Base-by-base conservation (phyloP, 352 stramenopile species). In the Elongisporangium undulatum region DNA sequence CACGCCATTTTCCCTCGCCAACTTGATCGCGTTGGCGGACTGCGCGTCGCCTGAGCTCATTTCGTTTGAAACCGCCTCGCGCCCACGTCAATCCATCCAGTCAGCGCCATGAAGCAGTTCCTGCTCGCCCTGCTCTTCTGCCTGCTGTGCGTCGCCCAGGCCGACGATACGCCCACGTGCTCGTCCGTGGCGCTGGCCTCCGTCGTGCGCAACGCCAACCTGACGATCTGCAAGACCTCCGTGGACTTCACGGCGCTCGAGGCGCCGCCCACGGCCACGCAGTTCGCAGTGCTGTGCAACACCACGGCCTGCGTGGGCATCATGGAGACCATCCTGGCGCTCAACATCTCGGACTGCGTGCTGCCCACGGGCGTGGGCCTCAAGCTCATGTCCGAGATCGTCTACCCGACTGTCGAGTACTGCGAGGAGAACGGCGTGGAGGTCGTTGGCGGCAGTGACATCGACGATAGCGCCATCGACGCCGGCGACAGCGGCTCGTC, bases 331-430 rank as follows among this genome's bases (percentile, higher is more conserved):
- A 77, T 81, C 60, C 61, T 81, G 12, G 64, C 39, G 23, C 53
- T 78, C 54, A 34, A 76, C 54, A 67, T 60, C 34, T 57, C 61
- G 4, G 72, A 81, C 62, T 81, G 72, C 56, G 74, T 67, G 29
- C 62, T 81, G 48, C 57, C 67, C 0, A 55, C 64, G 19, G 71
- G 70, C 51, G 62, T 66, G 54, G 69, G 68, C 22, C 51, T 81
- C 17, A 66, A 67, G 49, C 64, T 81, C 61, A 66, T 76, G 63
- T 78, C 69, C 55, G 66, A 81, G 22, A 56, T 81, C 23, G 72
- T 81, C 34, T 64, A 78, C 50, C 72, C 72, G 20, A 67, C 69
- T 4, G 69, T 77, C 49, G 51, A 54, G 7, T 75, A 76, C 54
- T 81, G 72, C 58, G 63, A 53, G 1, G 55, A 57, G 29, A 68